Evolutionary conservation across 192 early-diverging fungal genomes (phyloP), one percentile per base, ranked within the genome.

Genomic region (Paraglomus occultum): DNA sequence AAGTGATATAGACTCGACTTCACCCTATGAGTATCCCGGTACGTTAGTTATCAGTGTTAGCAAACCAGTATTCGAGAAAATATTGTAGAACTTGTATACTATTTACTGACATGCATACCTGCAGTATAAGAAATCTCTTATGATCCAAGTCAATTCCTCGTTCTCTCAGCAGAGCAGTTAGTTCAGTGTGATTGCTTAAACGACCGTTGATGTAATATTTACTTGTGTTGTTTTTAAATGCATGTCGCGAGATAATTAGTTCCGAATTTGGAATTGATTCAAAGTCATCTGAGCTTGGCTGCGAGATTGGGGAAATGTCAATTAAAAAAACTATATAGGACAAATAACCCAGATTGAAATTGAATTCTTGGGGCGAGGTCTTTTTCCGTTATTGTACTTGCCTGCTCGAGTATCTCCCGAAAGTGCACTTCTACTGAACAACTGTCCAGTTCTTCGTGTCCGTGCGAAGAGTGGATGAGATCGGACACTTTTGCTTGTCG

Each of bases 1-100:
- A 61, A 92, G 88, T 11, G 96, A 82, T 63, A 99, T 99, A 15
- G 93, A 96, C 76, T 99, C 97, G n/a, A 99, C 96, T 71, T 99
- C 97, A 63, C 97, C 97, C 85, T 95, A 74, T 23, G 10, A 7
- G 39, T 31, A 18, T 22, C 5, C 11, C 3, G 8, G 17, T 49
- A 11, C 79, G 44, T 20, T 5, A n/a, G 15, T 17, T 7, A 12
- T 11, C 47, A 22, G 67, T 42, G 11, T n/a, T 61, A 61, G 50
- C 17, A 59, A 8, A 59, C 39, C 5, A n/a, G 4, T 10, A 10
- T 11, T 20, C 49, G 8, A 14, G 50, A 48, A 39, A 58, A 14
- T 15, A 47, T 40, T 12, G 39, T 22, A 14, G 8, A 48, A 42
- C 17, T 52, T 18, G 40, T 5, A 60, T 60, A 10, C 2, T 23